Evolutionary conservation across 331 rosid genomes (phyloP).

Genomic region (Stylosanthes scabra): DNA sequence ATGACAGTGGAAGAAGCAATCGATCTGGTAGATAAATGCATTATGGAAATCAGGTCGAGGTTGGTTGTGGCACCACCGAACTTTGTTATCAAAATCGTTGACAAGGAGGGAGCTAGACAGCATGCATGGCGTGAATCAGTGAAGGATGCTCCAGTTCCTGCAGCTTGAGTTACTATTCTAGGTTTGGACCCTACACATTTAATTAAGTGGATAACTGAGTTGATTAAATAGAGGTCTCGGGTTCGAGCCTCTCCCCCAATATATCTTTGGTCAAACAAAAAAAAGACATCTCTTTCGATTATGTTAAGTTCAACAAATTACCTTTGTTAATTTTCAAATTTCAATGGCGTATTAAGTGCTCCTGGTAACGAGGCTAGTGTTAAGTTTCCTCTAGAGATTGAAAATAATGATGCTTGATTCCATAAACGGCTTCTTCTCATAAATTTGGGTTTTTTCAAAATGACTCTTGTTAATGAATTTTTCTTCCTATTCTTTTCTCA

Average conservation of each 20-base stretch:
- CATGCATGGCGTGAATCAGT: conserved; percentile 82
- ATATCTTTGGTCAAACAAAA: too few species aligned
- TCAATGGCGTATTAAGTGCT: too few species aligned
- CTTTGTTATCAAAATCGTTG: conserved; percentile 93
- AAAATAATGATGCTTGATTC: not conserved
- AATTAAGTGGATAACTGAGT: too few species aligned
- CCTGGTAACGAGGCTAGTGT: too few species aligned
- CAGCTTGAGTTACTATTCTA: conserved; percentile 41
- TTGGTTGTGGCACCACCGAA: conserved; percentile 94
- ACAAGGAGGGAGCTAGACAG: conserved; percentile 92
- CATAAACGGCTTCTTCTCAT: not conserved
- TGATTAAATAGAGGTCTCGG: too few species aligned
- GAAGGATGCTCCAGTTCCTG: conserved; percentile 4
- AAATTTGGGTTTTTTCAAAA: conserved; percentile 2
- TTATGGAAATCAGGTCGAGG: conserved; percentile 72
- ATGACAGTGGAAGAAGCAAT: conserved; percentile 80
- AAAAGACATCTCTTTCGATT: too few species aligned
- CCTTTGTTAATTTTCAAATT: too few species aligned
- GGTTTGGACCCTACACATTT: too few species aligned
- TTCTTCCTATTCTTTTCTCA: conserved; percentile 19
- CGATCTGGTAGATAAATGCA: conserved; percentile 67
- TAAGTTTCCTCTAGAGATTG: too few species aligned
- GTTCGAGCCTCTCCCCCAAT: too few species aligned
- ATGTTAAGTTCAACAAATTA: too few species aligned
- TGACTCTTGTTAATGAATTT: conserved; percentile 26